A percentile compares a stretch with the other conserved stretches of the same genome.
These are phyloP conservation scores for Phytomonas sp. DNA, from an alignment of 208 protist genomes.

Conservation along the genomic window DNA sequence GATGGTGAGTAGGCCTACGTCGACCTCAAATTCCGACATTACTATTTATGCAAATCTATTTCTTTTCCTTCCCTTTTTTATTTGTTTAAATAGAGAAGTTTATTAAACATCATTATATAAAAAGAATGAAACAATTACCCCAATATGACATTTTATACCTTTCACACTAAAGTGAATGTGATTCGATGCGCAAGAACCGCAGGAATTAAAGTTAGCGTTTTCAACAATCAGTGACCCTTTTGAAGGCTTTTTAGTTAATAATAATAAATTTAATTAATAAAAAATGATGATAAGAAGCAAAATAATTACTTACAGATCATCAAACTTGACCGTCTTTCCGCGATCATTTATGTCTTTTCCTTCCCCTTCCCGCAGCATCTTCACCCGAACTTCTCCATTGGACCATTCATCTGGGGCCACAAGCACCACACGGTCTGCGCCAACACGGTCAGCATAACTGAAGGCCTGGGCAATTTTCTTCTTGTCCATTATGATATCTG, in stretches of 20 bases:
- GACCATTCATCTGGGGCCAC: constrained; percentile 92
- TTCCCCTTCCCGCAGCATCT: constrained; percentile 80
- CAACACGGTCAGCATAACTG: constrained; percentile 93
- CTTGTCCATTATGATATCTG: constrained; percentile 89
- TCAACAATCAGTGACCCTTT: too few species aligned
- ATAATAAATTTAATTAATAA: not conserved
- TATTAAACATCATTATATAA: not conserved
- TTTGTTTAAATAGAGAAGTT: not conserved
- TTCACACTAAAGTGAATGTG: too few species aligned
- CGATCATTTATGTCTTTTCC: constrained; percentile 48
- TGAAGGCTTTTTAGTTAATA: not conserved
- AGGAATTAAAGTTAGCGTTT: too few species aligned
- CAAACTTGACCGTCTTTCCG: constrained; percentile 44
- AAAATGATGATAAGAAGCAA: constrained; percentile 11
- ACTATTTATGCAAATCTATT: not conserved
- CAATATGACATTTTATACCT: not conserved
- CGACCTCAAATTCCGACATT: constrained; percentile 74
- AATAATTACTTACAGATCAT: constrained; percentile 25
- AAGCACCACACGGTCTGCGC: constrained; percentile 79
- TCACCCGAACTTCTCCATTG: constrained; percentile 82
- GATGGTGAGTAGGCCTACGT: constrained; percentile 70
- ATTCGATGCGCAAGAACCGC: too few species aligned
- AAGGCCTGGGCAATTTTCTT: constrained; percentile 90
- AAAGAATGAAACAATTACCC: not conserved
- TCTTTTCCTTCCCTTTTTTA: not conserved